These are phyloP conservation scores for Cryoendolithus antarcticus DNA, from an alignment of 2,329 filamentous ascomycete genomes.

Conservation along the genomic window DNA sequence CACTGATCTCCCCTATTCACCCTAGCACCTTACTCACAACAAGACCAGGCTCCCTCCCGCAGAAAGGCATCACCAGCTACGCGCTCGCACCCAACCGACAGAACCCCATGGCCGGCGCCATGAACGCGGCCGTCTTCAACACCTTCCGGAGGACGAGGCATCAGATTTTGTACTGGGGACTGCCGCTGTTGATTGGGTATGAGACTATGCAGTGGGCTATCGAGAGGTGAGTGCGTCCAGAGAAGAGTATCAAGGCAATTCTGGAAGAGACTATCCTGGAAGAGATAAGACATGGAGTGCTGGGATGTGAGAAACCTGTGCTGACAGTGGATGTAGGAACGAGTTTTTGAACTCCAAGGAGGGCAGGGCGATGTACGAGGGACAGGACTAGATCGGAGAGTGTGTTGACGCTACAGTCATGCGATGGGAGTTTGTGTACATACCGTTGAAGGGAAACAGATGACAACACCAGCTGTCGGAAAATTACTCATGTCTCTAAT, in stretches of 20 bases:
- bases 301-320: conserved; percentile 19
- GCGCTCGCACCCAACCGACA: conserved; percentile 78
- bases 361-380: conserved; percentile 45
- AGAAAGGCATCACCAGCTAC: conserved; percentile 57
- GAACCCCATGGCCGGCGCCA: conserved; percentile 66
- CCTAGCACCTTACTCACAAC: not conserved
- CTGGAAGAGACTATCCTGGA: not conserved
- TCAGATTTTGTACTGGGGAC: conserved; percentile 81
- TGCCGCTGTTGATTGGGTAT: conserved; percentile 69
- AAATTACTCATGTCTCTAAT: too few relatives aligned
- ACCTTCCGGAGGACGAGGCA: conserved; percentile 71
- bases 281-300: not conserved
- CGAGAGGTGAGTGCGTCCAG: conserved; percentile 54
- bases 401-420: not conserved
- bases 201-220: conserved; percentile 80
- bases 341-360: conserved; percentile 71
- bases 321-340: conserved; percentile 42
- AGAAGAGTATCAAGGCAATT: not conserved
- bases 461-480: too few relatives aligned
- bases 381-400: conserved; percentile 25
- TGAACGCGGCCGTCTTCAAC: conserved; percentile 87
- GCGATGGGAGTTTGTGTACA: too few relatives aligned
- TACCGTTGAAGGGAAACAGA: too few relatives aligned
- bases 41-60: conserved; percentile 33
- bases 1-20: conserved; percentile 15